phyloP scores from a whole-genome alignment of 2,329 filamentous ascomycete species.

The Zarea fungicola region DNA sequence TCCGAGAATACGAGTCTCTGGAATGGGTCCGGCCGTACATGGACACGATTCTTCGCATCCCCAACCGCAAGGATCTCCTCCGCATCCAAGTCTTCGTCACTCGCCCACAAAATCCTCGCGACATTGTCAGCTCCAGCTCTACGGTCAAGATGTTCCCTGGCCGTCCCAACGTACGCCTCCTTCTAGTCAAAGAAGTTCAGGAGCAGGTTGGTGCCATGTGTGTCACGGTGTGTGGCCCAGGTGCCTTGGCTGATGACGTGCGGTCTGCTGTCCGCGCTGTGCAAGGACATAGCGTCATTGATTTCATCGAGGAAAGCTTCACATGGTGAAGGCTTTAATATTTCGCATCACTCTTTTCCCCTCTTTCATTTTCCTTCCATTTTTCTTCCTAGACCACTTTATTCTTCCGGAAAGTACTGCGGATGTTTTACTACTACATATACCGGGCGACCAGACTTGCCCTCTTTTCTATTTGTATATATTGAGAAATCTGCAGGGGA shows the following conservation, averaged over 20 bases:
- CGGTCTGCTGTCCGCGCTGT: slow-evolving; percentile 60
- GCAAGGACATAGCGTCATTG: slow-evolving; percentile 59
- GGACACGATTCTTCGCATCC: slow-evolving; percentile 69
- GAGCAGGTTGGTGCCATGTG: slow-evolving; percentile 84
- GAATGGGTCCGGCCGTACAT: slow-evolving; percentile 92
- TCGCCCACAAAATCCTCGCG: slow-evolving; percentile 74
- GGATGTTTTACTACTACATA: slow-evolving; percentile 9
- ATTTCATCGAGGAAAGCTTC: slow-evolving; percentile 76
- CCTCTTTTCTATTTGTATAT: slow-evolving; percentile 10
- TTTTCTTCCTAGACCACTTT: slow-evolving; percentile 3
- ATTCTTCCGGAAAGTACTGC: slow-evolving; percentile 8
- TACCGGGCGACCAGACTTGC: not conserved
- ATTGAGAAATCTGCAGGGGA: not conserved
- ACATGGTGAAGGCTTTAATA: slow-evolving; percentile 44
- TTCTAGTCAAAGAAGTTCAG: slow-evolving; percentile 77
- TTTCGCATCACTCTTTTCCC: not conserved
- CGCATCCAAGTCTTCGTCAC: slow-evolving; percentile 89
- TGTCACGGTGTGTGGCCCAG: slow-evolving; percentile 75
- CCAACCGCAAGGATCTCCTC: slow-evolving; percentile 74
- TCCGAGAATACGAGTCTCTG: slow-evolving; percentile 81
- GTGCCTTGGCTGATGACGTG: slow-evolving; percentile 70
- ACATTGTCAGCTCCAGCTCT: slow-evolving; percentile 68
- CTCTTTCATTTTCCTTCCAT: not conserved
- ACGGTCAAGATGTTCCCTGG: slow-evolving; percentile 92
- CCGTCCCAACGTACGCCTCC: slow-evolving; percentile 71